phyloP scores from a whole-genome alignment of 148 eudicot genomes.

The Suaeda aralocaspica region DNA sequence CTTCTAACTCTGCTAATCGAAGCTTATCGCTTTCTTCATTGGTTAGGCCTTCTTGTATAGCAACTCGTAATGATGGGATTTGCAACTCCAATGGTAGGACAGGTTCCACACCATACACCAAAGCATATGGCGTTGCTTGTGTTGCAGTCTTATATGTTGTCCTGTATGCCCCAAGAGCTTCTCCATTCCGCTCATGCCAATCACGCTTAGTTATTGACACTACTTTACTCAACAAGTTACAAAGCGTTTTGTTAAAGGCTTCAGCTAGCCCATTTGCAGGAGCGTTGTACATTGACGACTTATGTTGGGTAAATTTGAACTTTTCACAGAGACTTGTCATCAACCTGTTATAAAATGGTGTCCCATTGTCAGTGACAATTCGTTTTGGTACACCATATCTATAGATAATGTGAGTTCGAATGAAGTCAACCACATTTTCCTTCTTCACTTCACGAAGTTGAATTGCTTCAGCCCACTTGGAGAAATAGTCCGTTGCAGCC shows the following conservation, averaged over 20 bases:
- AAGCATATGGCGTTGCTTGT: not conserved
- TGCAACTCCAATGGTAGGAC: not conserved
- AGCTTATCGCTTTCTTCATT: not conserved
- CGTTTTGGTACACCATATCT: too few relatives aligned
- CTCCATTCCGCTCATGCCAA: not conserved
- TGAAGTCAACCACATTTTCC: too few relatives aligned
- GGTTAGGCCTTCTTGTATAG: not conserved
- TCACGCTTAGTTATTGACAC: not conserved
- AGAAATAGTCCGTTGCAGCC: not conserved
- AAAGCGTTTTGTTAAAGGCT: slow-evolving; percentile 5
- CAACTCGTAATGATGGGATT: not conserved
- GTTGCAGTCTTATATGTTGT: not conserved
- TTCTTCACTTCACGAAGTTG: not conserved
- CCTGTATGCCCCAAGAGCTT: not conserved
- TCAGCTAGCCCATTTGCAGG: not conserved
- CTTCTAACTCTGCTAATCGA: not conserved
- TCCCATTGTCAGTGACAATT: not conserved
- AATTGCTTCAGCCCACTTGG: not conserved
- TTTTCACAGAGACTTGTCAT: not conserved
- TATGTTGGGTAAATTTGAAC: not conserved
- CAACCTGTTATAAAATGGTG: not conserved
- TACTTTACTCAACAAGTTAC: not conserved
- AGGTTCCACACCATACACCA: not conserved
- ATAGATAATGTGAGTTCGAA: too few relatives aligned
- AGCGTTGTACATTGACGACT: not conserved